phyloP scores from a whole-genome alignment of 2,329 filamentous ascomycete species.

The Lasiodiplodia citricola region DNA sequence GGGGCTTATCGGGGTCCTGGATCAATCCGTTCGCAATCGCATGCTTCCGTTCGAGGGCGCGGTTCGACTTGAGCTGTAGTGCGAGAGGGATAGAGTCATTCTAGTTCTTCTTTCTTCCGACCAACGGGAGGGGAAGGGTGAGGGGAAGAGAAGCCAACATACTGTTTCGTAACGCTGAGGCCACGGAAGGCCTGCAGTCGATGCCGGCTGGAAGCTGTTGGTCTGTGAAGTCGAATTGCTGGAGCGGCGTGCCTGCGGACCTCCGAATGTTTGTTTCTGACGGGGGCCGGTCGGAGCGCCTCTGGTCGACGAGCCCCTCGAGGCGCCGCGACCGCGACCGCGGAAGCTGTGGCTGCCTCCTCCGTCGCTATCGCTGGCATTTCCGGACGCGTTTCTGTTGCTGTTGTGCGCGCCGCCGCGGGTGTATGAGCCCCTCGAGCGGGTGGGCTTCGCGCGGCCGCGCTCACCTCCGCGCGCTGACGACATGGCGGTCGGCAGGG shows the following conservation, averaged over 20 bases:
- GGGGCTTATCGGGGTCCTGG: slow-evolving; percentile 65
- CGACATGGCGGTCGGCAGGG: slow-evolving; percentile 27
- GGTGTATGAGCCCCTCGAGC: neutral
- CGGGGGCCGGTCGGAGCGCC: slow-evolving; percentile 15
- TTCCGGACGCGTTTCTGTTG: neutral
- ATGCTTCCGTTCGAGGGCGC: slow-evolving; percentile 26
- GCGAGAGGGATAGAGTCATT: slow-evolving; percentile 23
- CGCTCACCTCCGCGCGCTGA: slow-evolving; percentile 27
- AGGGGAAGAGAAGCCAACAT: slow-evolving; percentile 7
- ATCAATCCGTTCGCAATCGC: slow-evolving; percentile 61
- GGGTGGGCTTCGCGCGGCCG: slow-evolving; percentile 15
- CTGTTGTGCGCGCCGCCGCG: slow-evolving; percentile 11
- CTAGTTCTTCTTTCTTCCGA: slow-evolving; percentile 19
- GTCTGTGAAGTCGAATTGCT: slow-evolving; percentile 2
- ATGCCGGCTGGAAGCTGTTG: slow-evolving; percentile 14
- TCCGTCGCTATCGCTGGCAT: slow-evolving; percentile 23
- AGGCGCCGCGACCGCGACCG: neutral
- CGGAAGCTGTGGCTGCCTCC: neutral
- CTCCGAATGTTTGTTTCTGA: slow-evolving; percentile 12
- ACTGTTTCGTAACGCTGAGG: slow-evolving; percentile 26
- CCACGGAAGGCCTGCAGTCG: slow-evolving; percentile 9
- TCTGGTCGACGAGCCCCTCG: slow-evolving; percentile 8
- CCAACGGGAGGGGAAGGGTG: neutral
- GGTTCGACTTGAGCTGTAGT: slow-evolving; percentile 30
- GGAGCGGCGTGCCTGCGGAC: slow-evolving; percentile 11